A percentile compares a stretch with the other conserved stretches of the same genome.
These are phyloP conservation scores for Parasitella parasitica DNA, from an alignment of 371 early-diverging fungal species.

Conservation along the genomic window DNA sequence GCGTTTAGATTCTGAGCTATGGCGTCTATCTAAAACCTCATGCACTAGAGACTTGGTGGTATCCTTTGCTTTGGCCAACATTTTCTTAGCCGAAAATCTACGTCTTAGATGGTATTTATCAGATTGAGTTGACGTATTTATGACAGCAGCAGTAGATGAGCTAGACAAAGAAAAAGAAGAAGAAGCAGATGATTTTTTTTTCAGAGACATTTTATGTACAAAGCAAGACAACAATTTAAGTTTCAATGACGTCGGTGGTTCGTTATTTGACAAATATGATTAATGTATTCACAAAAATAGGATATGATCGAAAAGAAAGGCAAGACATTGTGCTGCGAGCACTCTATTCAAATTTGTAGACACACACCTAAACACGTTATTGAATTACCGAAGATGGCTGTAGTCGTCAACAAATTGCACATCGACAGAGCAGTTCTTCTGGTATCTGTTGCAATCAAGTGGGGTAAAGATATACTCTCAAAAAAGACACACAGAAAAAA, in stretches of 20 bases:
- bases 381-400: slow-evolving; percentile 7
- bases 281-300: neutral
- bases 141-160: neutral
- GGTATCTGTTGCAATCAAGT: no score
- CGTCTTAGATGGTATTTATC: neutral
- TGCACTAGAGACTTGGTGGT: slow-evolving; percentile 13
- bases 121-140: neutral
- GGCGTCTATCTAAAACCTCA: slow-evolving; percentile 9
- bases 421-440: no score
- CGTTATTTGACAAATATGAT: neutral
- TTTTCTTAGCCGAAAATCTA: slow-evolving; percentile 10
- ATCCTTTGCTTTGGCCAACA: slow-evolving; percentile 23
- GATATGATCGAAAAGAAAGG: neutral
- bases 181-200: neutral
- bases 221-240: neutral
- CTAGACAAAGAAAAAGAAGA: slow-evolving; percentile 1
- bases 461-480: no score
- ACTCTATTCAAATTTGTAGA: neutral
- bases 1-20: slow-evolving; percentile 13
- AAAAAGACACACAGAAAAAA: no score
- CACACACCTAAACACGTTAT: neutral
- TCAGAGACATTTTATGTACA: neutral
- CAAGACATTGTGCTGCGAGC: no score
- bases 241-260: neutral
- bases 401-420: no score